Base-by-base conservation (phyloP, 2,329 filamentous ascomycete species). In the Colletotrichum zoysiae region DNA sequence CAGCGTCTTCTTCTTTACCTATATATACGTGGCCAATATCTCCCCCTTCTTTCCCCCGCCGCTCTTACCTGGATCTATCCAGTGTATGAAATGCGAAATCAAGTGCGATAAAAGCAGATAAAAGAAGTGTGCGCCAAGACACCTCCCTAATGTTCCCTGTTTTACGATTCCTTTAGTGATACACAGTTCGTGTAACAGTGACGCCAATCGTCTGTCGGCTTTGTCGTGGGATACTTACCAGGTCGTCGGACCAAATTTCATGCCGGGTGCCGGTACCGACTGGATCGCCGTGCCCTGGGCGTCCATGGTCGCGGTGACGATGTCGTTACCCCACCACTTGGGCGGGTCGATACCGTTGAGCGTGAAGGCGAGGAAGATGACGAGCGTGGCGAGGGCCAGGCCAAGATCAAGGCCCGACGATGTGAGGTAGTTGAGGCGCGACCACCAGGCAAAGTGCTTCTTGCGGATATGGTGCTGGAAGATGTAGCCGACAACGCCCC, bases 401-500 rank as follows among this genome's bases (percentile, higher is more conserved):
- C 92, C 92, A 16, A 92, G 84, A 75, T 94, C 92, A 59, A 94
- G 83, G 0, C 88, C 92, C 0, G 91, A 92, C 16, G 90, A 91
- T 0, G 92, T 91, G 72, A 94, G 81, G 76, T 92, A 94, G 82
- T 93, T 94, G 77, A 93, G 88, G 35, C 90, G 86, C 80, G 88
- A 89, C 92, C 92, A 94, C 92, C 92, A 94, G 38, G 82, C 86
- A 73, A 89, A 89, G 78, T 89, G 86, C 18, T 86, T 85, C 76
- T 88, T 87, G 79, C 90, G 89, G 78, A 94, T 88, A 77, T 84
- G 86, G 79, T 89, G 89, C 79, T 94, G 92, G 84, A 94, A 94
- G 42, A 92, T 73, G 75, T 89, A 90, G 40, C 92, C 92, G 3
- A 94, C 90, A 67, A 92, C 82, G 23, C 90, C 91, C 92, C 92